Percentiles rank a stretch among this genome's conserved stretches.
phyloP scores from a whole-genome alignment of 1,284 basidiomycete species.

The Xerocomus nothofagi region DNA sequence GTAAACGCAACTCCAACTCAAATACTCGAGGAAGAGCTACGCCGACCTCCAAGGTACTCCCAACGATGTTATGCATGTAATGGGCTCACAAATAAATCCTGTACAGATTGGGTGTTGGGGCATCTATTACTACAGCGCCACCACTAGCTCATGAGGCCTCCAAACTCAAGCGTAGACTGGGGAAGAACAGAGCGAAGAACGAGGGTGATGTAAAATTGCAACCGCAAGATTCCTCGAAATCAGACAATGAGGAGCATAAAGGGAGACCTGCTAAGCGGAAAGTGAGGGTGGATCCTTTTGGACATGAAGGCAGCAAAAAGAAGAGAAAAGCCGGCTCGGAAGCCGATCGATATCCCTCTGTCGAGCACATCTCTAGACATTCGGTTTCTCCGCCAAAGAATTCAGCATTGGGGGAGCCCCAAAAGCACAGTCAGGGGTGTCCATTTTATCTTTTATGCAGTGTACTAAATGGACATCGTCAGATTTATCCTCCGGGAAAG shows the following conservation, averaged over 20 bases:
- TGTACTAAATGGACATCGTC: constrained; percentile 6
- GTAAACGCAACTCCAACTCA: constrained; percentile 52
- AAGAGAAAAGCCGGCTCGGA: constrained; percentile 16
- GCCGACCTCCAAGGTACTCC: constrained; percentile 66
- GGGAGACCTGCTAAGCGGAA: constrained; percentile 59
- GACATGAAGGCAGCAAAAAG: constrained; percentile 41
- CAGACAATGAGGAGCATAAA: constrained; percentile 58
- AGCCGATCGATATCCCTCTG: not conserved
- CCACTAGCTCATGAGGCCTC: constrained; percentile 47
- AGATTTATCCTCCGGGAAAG: constrained; percentile 10
- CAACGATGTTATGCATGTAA: not conserved
- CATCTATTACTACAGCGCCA: constrained; percentile 49
- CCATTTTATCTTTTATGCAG: not conserved
- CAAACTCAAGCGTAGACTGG: constrained; percentile 56
- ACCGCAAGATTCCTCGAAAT: constrained; percentile 28
- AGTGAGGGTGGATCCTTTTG: constrained; percentile 56
- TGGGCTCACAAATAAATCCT: constrained; percentile 11
- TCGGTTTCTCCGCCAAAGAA: not conserved
- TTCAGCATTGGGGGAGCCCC: not conserved
- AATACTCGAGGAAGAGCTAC: constrained; percentile 64
- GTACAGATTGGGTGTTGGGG: constrained; percentile 68
- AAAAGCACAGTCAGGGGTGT: constrained; percentile 15
- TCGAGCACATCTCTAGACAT: not conserved
- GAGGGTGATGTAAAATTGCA: constrained; percentile 38
- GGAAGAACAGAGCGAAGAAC: constrained; percentile 51